Conservation (phyloP, 148 eudicot genomes). For the Bassia scoparia region DNA sequence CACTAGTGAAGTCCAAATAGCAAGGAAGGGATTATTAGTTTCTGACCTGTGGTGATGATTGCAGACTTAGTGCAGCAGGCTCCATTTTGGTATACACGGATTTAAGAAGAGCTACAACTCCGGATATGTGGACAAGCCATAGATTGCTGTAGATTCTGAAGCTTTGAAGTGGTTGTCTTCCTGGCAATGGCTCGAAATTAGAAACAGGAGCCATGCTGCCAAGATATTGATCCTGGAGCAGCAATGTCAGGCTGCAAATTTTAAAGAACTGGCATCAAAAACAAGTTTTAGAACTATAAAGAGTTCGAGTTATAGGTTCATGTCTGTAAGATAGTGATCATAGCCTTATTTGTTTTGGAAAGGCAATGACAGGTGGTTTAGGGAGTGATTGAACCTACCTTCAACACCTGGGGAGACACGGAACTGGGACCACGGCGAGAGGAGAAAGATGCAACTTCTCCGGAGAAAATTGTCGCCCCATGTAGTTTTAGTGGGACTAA, state of each 20-base stretch:
- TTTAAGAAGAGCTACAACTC: slow-evolving; percentile 47
- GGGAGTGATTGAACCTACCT: slow-evolving; percentile 24
- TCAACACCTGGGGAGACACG: slow-evolving; percentile 45
- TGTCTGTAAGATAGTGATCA: no score
- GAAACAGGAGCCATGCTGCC: slow-evolving; percentile 44
- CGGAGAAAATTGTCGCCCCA: slow-evolving; percentile 44
- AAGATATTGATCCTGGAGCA: slow-evolving; percentile 58
- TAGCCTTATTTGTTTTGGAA: neutral
- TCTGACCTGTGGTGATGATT: slow-evolving; percentile 44
- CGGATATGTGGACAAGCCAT: slow-evolving; percentile 55
- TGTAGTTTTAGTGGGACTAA: slow-evolving; percentile 31
- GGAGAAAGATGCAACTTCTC: slow-evolving; percentile 44
- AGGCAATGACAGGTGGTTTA: neutral
- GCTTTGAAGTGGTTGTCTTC: slow-evolving; percentile 23
- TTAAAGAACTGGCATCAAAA: neutral
- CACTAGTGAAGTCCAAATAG: neutral
- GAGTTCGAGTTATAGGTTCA: no score
- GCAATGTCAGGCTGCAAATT: slow-evolving; percentile 55
- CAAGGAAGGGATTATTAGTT: no score
- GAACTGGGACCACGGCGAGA: slow-evolving; percentile 54
- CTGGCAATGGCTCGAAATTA: slow-evolving; percentile 6
- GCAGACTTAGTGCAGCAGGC: slow-evolving; percentile 60
- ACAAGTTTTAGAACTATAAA: no score
- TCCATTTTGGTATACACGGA: slow-evolving; percentile 49
- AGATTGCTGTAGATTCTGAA: no score